phyloP scores from a whole-genome alignment of 257 asterid species.

The Solanum raphanifolium region DNA sequence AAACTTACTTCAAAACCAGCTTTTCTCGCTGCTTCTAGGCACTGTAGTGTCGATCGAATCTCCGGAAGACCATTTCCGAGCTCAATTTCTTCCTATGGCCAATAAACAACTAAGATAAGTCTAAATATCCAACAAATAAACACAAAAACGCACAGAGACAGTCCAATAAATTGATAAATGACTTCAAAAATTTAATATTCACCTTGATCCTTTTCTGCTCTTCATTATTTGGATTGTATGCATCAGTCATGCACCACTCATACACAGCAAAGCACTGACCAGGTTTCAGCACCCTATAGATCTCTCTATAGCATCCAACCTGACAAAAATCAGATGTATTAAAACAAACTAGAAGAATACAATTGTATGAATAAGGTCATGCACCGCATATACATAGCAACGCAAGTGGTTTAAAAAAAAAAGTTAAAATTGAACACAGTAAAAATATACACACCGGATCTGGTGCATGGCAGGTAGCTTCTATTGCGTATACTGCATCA shows the following conservation, averaged over 20 bases:
- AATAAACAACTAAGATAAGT: background rate
- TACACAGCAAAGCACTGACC: conserved; percentile 98
- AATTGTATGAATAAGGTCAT: conserved; percentile 72
- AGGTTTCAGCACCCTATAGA: conserved; percentile 85
- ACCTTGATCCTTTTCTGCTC: conserved; percentile 94
- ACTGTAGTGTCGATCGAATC: background rate
- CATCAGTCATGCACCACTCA: conserved; percentile 98
- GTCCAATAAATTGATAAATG: background rate
- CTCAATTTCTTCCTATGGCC: conserved; percentile 78
- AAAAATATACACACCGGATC: conserved; percentile 49
- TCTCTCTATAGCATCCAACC: conserved; percentile 96
- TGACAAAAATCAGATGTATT: conserved; percentile 3
- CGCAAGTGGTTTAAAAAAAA: background rate
- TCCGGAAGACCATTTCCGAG: background rate
- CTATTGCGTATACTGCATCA: conserved; percentile 95
- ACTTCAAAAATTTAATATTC: background rate
- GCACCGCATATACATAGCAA: conserved; percentile 97
- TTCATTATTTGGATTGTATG: conserved; percentile 54
- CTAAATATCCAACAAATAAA: background rate
- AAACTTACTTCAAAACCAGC: conserved; percentile 85
- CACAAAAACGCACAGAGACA: background rate
- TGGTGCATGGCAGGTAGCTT: conserved; percentile 99
- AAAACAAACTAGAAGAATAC: background rate
- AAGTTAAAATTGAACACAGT: background rate
- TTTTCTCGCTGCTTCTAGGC: background rate